phyloP scores from a whole-genome alignment of 257 asterid genomes.

The Apocynum venetum region DNA sequence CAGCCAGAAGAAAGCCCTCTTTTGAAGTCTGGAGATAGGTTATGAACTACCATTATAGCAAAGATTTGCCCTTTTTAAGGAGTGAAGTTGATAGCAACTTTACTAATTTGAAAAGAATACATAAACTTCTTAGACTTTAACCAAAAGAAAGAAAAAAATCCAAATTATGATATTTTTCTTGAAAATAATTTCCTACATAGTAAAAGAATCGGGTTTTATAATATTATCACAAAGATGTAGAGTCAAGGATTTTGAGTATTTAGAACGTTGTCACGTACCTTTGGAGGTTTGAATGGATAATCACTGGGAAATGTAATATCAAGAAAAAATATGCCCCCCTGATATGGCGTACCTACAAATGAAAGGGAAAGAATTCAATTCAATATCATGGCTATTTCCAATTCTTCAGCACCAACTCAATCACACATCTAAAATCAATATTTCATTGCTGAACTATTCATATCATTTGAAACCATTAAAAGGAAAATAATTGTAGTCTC shows the following conservation, averaged over 20 bases:
- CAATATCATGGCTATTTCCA: background rate
- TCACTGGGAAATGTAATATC: slow-evolving; percentile 82
- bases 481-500: background rate
- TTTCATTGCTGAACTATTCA: background rate
- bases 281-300: slow-evolving; percentile 88
- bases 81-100: background rate
- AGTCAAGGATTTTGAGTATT: background rate
- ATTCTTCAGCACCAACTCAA: background rate
- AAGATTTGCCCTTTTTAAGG: background rate
- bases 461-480: background rate
- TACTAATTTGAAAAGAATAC: background rate
- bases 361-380: slow-evolving; percentile 13
- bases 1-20: background rate
- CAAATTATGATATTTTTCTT: background rate
- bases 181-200: background rate
- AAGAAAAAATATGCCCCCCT: slow-evolving; percentile 80
- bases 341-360: slow-evolving; percentile 87
- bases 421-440: background rate
- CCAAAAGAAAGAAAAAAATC: background rate
- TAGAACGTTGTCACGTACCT: slow-evolving; percentile 43
- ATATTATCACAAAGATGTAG: background rate
- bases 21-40: background rate
- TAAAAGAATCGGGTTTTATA: background rate
- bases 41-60: background rate
- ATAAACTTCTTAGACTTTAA: background rate